phyloP scores from a whole-genome alignment of 2,329 filamentous ascomycete species.

The Aspergillus candidus region DNA sequence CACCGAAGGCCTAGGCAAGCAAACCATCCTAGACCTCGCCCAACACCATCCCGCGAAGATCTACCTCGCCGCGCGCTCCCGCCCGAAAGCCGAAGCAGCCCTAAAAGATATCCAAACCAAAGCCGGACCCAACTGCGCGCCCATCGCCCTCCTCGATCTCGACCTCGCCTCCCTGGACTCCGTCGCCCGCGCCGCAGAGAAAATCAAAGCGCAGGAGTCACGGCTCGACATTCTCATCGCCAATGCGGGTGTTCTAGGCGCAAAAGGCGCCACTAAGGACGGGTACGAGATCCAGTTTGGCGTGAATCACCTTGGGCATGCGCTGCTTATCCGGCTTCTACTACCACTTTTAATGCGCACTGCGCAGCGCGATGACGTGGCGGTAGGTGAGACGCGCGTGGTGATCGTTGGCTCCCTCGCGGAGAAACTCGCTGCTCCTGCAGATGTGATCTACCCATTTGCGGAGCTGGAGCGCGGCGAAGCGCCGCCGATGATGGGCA shows the following conservation, averaged over 20 bases:
- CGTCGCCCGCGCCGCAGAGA: constrained; percentile 37
- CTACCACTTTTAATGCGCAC: constrained; percentile 10
- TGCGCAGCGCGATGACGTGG: neutral
- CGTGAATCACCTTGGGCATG: constrained; percentile 47
- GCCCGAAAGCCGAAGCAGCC: constrained; percentile 27
- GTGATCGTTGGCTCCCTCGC: constrained; percentile 8
- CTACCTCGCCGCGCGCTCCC: constrained; percentile 31
- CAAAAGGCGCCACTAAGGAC: constrained; percentile 34
- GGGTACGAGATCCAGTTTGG: constrained; percentile 48
- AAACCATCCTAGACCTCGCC: constrained; percentile 34
- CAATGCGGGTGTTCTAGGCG: constrained; percentile 44
- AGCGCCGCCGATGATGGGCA: constrained; percentile 13
- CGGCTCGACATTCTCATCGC: constrained; percentile 43
- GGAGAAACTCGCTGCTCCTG: neutral
- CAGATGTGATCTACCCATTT: constrained; percentile 11
- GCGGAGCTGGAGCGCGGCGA: constrained; percentile 5
- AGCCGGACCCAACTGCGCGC: constrained; percentile 19
- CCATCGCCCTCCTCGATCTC: constrained; percentile 36
- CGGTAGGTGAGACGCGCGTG: constrained; percentile 2
- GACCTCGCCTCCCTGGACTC: constrained; percentile 43
- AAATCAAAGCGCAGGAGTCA: constrained; percentile 29
- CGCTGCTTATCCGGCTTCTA: constrained; percentile 29
- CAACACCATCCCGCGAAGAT: constrained; percentile 35
- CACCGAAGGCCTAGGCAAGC: no score
- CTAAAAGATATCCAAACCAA: constrained; percentile 32